A percentile compares a stretch with the other conserved stretches of the same genome.
These are phyloP conservation scores for Scenedesmus sp. DNA, from an alignment of 163 green algal genomes.

Conservation along the genomic window DNA sequence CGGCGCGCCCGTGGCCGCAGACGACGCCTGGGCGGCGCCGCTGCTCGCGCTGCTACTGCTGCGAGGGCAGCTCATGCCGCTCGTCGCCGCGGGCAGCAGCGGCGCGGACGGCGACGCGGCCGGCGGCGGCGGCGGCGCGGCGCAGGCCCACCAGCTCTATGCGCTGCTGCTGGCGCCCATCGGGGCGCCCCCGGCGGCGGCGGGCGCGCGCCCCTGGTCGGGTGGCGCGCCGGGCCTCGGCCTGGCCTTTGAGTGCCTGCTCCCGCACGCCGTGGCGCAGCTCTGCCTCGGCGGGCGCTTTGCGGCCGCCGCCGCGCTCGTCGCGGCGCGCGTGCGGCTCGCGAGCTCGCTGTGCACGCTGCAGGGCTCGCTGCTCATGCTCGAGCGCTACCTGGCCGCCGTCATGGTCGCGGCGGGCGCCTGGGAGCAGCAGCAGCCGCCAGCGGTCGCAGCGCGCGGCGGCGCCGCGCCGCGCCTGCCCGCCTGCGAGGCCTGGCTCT, in stretches of 20 bases:
- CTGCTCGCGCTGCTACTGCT: slow-evolving; percentile 36
- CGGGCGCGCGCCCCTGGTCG: not conserved
- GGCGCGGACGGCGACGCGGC: not conserved
- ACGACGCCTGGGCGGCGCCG: not conserved
- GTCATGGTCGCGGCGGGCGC: slow-evolving; percentile 13
- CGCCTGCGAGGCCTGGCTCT: slow-evolving; percentile 17
- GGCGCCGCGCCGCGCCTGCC: not conserved
- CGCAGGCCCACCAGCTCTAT: slow-evolving; percentile 16
- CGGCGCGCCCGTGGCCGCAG: not conserved
- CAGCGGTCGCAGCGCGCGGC: not conserved
- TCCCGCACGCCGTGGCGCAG: slow-evolving; percentile 39
- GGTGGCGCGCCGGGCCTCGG: too few relatives aligned
- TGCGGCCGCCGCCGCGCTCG: slow-evolving; percentile 17
- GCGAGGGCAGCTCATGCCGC: slow-evolving; percentile 6
- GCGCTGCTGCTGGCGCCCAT: slow-evolving; percentile 13
- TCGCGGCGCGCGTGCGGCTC: slow-evolving; percentile 8
- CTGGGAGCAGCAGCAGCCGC: not conserved
- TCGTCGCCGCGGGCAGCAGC: slow-evolving; percentile 5
- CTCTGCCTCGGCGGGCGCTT: slow-evolving; percentile 3
- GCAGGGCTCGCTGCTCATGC: slow-evolving; percentile 7
- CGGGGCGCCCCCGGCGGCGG: not conserved
- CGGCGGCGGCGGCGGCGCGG: not conserved
- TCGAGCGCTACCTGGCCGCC: slow-evolving; percentile 34
- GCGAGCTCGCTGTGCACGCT: not conserved
- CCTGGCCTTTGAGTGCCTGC: too few relatives aligned